Conservation (phyloP, 1,284 basidiomycete genomes). For the Ganoderma multipileum region DNA sequence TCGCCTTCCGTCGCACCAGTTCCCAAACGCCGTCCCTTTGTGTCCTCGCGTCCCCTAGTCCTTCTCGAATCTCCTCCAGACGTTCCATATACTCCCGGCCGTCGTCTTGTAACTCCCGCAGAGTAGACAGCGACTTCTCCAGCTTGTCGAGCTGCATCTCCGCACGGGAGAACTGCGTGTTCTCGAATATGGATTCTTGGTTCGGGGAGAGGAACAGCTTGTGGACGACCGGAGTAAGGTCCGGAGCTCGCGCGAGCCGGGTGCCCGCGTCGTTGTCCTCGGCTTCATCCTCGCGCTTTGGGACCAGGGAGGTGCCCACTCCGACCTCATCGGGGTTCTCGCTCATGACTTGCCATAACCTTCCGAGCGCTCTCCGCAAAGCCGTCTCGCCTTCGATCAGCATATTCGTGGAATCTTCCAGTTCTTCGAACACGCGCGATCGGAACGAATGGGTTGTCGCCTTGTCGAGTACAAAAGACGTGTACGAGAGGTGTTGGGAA, state of each 20-base stretch:
- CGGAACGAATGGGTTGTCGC: constrained; percentile 83
- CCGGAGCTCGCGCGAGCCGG: constrained; percentile 64
- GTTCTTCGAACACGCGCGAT: constrained; percentile 74
- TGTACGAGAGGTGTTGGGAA: constrained; percentile 71
- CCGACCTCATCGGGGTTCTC: constrained; percentile 57
- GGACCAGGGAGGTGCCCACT: constrained; percentile 51
- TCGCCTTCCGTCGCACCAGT: constrained; percentile 70
- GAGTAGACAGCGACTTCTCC: constrained; percentile 71
- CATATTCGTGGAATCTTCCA: constrained; percentile 78
- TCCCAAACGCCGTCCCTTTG: constrained; percentile 79
- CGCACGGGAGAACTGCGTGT: constrained; percentile 66
- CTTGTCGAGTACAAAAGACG: constrained; percentile 85
- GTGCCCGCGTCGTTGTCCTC: constrained; percentile 56
- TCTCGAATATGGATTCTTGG: constrained; percentile 50
- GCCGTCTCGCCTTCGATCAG: constrained; percentile 80
- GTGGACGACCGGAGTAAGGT: constrained; percentile 66
- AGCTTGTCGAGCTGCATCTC: constrained; percentile 71
- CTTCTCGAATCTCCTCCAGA: constrained; percentile 79
- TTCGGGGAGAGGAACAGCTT: constrained; percentile 68
- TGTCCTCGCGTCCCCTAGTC: constrained; percentile 69
- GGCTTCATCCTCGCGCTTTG: constrained; percentile 68
- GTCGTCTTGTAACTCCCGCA: constrained; percentile 82
- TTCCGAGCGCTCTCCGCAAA: constrained; percentile 73
- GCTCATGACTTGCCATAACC: constrained; percentile 79
- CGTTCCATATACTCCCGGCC: constrained; percentile 82